phyloP scores from a whole-genome alignment of 257 asterid genomes.

The Asclepias syriaca region DNA sequence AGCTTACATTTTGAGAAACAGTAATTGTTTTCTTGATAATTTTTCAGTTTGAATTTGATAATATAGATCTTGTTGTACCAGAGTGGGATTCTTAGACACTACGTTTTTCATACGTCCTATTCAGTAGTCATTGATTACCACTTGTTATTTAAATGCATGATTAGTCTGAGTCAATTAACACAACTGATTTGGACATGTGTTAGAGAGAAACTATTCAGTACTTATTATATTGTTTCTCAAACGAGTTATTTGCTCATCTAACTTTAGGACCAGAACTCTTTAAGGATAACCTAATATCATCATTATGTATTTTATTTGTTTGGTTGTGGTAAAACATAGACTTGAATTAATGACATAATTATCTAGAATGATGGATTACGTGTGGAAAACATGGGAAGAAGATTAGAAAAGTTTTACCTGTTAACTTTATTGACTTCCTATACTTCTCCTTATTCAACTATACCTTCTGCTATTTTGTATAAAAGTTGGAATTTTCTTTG shows the following conservation, averaged over 20 bases:
- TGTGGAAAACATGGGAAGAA: not conserved
- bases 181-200: not conserved
- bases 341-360: not conserved
- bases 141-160: not conserved
- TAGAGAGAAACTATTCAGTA: not conserved
- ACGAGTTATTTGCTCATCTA: not conserved
- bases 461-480: not conserved
- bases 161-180: not conserved
- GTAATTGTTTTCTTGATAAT: not conserved
- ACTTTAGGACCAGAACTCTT: not conserved
- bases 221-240: not conserved
- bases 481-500: not conserved
- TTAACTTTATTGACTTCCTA: constrained; percentile 3
- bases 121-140: not conserved
- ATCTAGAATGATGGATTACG: not conserved
- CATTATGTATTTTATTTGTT: not conserved
- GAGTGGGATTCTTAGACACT: not conserved
- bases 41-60: not conserved
- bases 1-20: not conserved
- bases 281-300: not conserved
- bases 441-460: not conserved
- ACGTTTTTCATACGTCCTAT: not conserved
- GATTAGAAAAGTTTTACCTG: not conserved
- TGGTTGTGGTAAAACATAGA: constrained; percentile 2
- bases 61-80: not conserved